Evolutionary conservation across 2,329 filamentous ascomycete genomes (phyloP).

Genomic region (Alternaria alternata): DNA sequence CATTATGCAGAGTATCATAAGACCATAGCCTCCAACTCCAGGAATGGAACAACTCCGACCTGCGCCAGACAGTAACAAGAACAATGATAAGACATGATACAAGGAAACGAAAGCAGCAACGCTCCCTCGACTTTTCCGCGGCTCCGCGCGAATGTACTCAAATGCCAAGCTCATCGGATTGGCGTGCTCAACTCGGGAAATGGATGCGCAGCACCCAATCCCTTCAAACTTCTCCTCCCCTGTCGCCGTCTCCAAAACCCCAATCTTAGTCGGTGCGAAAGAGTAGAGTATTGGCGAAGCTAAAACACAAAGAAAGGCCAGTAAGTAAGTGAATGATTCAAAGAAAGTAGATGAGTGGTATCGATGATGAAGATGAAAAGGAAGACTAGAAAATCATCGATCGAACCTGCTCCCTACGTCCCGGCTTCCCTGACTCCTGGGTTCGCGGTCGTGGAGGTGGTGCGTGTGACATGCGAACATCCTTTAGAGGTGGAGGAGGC

Average conservation of each 20-base stretch:
- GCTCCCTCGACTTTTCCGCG: background rate
- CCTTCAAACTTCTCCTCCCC: slow-evolving; percentile 14
- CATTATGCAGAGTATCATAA: slow-evolving; percentile 39
- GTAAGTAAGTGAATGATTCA: slow-evolving; percentile 38
- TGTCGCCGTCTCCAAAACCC: slow-evolving; percentile 25
- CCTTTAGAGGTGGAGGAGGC: slow-evolving; percentile 43
- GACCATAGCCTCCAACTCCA: slow-evolving; percentile 15
- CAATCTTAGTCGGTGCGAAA: slow-evolving; percentile 33
- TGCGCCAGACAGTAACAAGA: slow-evolving; percentile 17
- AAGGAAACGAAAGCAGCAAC: slow-evolving; percentile 3
- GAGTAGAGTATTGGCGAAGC: slow-evolving; percentile 27
- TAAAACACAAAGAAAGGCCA: slow-evolving; percentile 35
- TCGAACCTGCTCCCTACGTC: slow-evolving; percentile 51
- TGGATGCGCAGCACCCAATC: slow-evolving; percentile 29
- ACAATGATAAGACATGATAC: slow-evolving; percentile 10
- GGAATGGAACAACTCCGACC: slow-evolving; percentile 10
- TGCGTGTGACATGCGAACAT: slow-evolving; percentile 34
- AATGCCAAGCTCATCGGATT: slow-evolving; percentile 2
- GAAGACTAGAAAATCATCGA: slow-evolving; percentile 52
- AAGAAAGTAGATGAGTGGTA: slow-evolving; percentile 27
- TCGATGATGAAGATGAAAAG: slow-evolving; percentile 31
- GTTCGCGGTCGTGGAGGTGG: slow-evolving; percentile 42
- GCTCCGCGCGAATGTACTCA: background rate
- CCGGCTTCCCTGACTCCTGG: slow-evolving; percentile 32
- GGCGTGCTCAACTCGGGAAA: slow-evolving; percentile 5